phyloP scores from a whole-genome alignment of 192 early-diverging fungal species.

The Rhizoclosmatium sp. region DNA sequence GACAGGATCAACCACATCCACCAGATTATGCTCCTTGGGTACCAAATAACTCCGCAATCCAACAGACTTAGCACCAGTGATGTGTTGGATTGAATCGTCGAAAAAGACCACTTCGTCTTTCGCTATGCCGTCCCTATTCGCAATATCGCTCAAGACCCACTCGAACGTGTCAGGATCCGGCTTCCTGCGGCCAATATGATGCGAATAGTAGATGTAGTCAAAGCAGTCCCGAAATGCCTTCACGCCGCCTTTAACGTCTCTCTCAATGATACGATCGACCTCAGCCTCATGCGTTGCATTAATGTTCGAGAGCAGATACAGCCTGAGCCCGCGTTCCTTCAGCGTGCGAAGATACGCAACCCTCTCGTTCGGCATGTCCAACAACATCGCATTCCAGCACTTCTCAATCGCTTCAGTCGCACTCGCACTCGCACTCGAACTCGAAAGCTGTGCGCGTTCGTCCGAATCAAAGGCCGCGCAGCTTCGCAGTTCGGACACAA shows the following conservation, averaged over 20 bases:
- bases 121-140: not conserved
- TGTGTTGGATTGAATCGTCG: constrained; percentile 17
- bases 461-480: not conserved
- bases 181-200: constrained; percentile 7
- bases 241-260: constrained; percentile 15
- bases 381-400: constrained; percentile 23
- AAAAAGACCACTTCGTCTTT: not conserved
- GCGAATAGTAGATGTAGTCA: constrained; percentile 4
- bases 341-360: not conserved
- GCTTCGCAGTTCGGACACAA: not conserved
- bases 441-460: not conserved
- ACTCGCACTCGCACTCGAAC: not conserved
- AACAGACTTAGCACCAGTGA: not conserved
- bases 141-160: not conserved
- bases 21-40: not conserved
- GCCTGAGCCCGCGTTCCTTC: not conserved
- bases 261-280: constrained; percentile 18
- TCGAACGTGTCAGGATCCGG: constrained; percentile 2
- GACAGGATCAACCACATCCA: not conserved
- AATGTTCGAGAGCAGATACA: constrained; percentile 21
- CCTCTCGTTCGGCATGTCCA: not conserved
- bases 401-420: not conserved
- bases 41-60: not conserved
- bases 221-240: not conserved
- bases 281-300: constrained; percentile 1